A percentile compares a stretch with the other conserved stretches of the same genome.
Conservation (phyloP, 352 stramenopile species). For the Phytophthora aleatoria region DNA sequence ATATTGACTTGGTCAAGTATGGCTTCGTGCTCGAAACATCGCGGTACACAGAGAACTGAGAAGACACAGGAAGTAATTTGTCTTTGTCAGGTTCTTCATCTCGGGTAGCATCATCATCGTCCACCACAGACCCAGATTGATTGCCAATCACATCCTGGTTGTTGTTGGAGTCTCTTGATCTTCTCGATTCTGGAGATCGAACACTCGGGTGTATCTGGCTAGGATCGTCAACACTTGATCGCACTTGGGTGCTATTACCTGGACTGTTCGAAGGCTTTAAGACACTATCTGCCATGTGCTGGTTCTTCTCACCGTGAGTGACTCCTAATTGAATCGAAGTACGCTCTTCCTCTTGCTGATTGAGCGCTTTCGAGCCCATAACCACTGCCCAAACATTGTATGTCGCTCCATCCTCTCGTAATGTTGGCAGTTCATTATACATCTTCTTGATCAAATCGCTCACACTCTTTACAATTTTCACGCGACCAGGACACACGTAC, state of each 20-base stretch:
- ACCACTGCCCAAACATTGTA: conserved; percentile 55
- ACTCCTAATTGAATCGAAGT: background rate
- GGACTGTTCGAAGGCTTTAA: background rate
- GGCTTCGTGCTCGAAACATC: background rate
- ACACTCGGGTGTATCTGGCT: background rate
- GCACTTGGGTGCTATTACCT: background rate
- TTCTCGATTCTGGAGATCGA: conserved; percentile 4
- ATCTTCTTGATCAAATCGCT: conserved; percentile 55
- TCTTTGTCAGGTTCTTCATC: background rate
- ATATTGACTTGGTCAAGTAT: conserved; percentile 18
- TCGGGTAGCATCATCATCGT: background rate
- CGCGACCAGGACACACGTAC: conserved; percentile 63
- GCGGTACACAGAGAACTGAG: conserved; percentile 2
- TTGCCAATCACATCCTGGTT: background rate
- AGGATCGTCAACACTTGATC: background rate
- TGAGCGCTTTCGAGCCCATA: conserved; percentile 3
- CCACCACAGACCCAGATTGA: background rate
- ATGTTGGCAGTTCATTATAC: conserved; percentile 46
- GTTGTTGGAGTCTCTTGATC: background rate
- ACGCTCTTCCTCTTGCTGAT: conserved; percentile 20
- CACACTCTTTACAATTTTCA: conserved; percentile 71
- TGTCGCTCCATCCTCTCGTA: conserved; percentile 23
- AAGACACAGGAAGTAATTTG: background rate
- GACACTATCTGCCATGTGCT: background rate
- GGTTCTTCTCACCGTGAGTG: conserved; percentile 1